Evolutionary conservation across 176 grass and related monocot species (phyloP), one percentile per base, ranked within the genome.

Genomic region (Aegilops bicornis): DNA sequence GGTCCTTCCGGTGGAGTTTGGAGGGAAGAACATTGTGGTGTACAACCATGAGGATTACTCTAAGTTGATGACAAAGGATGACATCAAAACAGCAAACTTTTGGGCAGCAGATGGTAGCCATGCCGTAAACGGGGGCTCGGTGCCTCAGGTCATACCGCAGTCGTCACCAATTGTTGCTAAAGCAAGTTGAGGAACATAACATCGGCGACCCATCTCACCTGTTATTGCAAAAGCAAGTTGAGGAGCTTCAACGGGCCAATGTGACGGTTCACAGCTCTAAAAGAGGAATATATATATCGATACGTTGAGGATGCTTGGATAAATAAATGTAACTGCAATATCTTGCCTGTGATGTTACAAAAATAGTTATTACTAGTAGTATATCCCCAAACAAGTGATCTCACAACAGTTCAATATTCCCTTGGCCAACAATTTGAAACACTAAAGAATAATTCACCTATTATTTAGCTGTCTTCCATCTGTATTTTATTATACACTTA

Each of bases 41-140:
- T 99, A 96, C 64, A 88, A 90, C 73, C 92, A 96, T 68, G 97
- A 94, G 59, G 88, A 94, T 81, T 98, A 90, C 77, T 88, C 94
- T 35, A 89, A 90, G 75, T 54, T 99, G 90, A 94, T 94, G 97
- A 20, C 42, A 23, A 85, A 90, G 24, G 90, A 99, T 72, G 97
- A 99, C n/a, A 83, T 90, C 22, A 91, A 82, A 66, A 89, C 82
- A 23, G 37, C 87, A 8, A 91, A 13, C 15, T 81, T 91, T 35
- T 94, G 94, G 94, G 87, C 23, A 73, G 78, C 54, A 31, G 84
- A 79, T 61, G 52, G 24, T 40, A 45, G 75, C 24, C 61, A 72
- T 32, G 73, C 52, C 48, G 27, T 20, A 7, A 87, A 64, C 43
- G 86, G 82, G 64, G 61, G 73, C 19, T 85, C 89, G 2, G 69